Evolutionary conservation across 257 asterid species (phyloP).

Genomic region (Anisodus acutangulus): DNA sequence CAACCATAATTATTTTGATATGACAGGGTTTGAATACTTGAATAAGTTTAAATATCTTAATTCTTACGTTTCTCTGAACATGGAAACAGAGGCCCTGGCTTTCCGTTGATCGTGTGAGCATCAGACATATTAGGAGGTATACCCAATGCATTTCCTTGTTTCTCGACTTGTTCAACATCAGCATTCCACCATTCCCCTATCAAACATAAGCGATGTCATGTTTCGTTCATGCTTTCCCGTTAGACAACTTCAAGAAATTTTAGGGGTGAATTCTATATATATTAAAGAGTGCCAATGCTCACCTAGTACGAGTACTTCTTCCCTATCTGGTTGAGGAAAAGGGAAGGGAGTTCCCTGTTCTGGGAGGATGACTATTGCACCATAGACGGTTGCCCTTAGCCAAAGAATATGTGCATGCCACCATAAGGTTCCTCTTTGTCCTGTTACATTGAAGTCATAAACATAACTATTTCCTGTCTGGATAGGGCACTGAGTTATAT

Average conservation of each 20-base stretch:
- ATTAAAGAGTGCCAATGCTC: neutral
- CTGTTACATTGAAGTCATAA: constrained; percentile 47
- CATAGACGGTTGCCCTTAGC: constrained; percentile 74
- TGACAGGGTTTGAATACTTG: neutral
- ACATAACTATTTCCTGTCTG: constrained; percentile 62
- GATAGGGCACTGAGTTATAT: constrained; percentile 69
- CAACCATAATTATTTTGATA: neutral
- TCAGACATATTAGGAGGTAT: constrained; percentile 50
- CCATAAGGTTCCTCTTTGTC: constrained; percentile 57
- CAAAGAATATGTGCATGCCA: constrained; percentile 66
- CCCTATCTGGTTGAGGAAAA: constrained; percentile 59
- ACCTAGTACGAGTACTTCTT: constrained; percentile 32
- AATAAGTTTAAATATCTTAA: neutral
- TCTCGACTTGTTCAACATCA: constrained; percentile 46
- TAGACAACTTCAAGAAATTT: neutral
- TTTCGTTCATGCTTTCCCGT: neutral
- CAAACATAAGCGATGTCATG: neutral
- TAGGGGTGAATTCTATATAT: neutral
- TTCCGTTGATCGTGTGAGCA: constrained; percentile 52
- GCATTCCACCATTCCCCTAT: constrained; percentile 54
- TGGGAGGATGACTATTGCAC: constrained; percentile 69
- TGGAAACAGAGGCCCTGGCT: constrained; percentile 48
- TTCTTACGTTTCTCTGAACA: constrained; percentile 48
- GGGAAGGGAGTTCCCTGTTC: constrained; percentile 61
- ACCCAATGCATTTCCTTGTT: constrained; percentile 44